Evolutionary conservation across 176 grass and related monocot species (phyloP).

Genomic region (Carex scoparia): DNA sequence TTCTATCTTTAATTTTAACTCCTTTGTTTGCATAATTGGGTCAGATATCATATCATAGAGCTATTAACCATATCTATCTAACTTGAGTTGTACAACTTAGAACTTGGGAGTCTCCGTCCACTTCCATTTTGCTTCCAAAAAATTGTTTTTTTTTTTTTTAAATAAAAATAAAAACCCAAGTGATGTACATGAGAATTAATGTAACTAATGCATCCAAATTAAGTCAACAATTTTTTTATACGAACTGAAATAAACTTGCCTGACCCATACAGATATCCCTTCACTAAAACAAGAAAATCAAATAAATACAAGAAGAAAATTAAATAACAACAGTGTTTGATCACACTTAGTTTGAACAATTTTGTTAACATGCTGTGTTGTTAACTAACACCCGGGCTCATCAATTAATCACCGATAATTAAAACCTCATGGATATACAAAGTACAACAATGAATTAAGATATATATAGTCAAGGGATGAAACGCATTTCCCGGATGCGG

Average conservation of each 20-base stretch:
- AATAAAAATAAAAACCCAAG: too few species aligned
- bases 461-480: conserved; percentile 25
- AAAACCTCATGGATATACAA: background rate
- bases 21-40: too few species aligned
- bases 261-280: background rate
- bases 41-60: too few species aligned
- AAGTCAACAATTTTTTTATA: background rate
- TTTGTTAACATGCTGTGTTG: background rate
- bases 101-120: background rate
- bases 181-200: background rate
- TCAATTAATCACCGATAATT: background rate
- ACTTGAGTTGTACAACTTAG: background rate
- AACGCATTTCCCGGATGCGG: conserved; percentile 24
- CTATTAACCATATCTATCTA: background rate
- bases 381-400: background rate
- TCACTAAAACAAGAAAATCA: background rate
- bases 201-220: background rate
- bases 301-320: background rate
- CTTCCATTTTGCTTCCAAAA: background rate
- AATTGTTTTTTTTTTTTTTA: too few species aligned
- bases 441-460: background rate
- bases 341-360: background rate
- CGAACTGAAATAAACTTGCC: background rate
- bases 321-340: background rate
- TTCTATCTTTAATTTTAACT: too few species aligned